A percentile compares a stretch with the other conserved stretches of the same genome.
Evolutionary conservation across 2,329 filamentous ascomycete species (phyloP).

Genomic region (Colletotrichum paranaense): DNA sequence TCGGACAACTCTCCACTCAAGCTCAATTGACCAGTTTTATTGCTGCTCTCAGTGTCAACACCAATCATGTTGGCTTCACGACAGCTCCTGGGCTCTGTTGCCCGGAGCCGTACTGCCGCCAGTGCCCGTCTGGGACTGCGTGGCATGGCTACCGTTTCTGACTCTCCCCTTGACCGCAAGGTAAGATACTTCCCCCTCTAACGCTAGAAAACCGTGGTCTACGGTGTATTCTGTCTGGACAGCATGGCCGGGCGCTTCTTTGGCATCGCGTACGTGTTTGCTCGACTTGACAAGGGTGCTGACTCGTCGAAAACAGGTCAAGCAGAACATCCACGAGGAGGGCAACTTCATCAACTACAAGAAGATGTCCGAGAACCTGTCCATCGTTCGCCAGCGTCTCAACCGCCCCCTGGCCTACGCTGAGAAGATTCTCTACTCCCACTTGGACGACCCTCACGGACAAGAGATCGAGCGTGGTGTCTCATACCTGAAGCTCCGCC

Average conservation of each 20-base stretch:
- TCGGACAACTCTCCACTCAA: conserved; percentile 32
- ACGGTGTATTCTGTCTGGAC: no score
- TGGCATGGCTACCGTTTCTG: conserved; percentile 86
- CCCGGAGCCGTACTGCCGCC: conserved; percentile 68
- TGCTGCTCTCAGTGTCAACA: conserved; percentile 43
- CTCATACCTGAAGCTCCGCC: conserved; percentile 26
- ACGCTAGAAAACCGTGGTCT: no score
- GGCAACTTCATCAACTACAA: conserved; percentile 99
- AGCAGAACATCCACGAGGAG: conserved; percentile 97
- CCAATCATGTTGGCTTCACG: conserved; percentile 76
- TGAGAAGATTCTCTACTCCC: conserved; percentile 23
- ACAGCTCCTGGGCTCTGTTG: conserved; percentile 74
- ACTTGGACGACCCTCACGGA: conserved; percentile 8
- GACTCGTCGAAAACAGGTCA: conserved; percentile 63
- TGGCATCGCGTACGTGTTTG: neutral
- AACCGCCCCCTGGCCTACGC: conserved; percentile 66
- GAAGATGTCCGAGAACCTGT: conserved; percentile 98
- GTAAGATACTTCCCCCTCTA: conserved; percentile 54
- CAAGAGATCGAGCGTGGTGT: conserved; percentile 11
- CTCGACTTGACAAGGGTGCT: neutral
- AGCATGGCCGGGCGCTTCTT: neutral
- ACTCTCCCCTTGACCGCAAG: conserved; percentile 91
- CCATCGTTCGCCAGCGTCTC: conserved; percentile 87
- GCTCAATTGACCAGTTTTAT: conserved; percentile 45
- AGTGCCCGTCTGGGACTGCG: conserved; percentile 71